These are phyloP conservation scores for Hymenotorrendiella dingleyae DNA, from an alignment of 2,329 filamentous ascomycete species.

Conservation along the genomic window DNA sequence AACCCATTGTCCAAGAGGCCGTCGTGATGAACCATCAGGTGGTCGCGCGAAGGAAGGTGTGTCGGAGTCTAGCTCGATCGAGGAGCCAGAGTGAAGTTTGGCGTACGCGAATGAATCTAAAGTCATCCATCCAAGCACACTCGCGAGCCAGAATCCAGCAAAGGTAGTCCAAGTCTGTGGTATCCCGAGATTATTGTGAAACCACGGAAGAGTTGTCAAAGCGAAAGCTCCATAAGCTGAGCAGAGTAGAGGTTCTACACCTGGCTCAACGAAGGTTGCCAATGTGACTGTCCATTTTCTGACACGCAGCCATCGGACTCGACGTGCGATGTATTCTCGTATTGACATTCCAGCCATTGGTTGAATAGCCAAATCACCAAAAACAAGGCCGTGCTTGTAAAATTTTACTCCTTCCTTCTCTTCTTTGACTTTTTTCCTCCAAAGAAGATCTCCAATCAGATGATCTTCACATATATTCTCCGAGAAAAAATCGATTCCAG, in stretches of 20 bases:
- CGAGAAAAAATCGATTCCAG: conserved; percentile 87
- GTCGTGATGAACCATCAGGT: conserved; percentile 45
- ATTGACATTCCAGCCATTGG: conserved; percentile 81
- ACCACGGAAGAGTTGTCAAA: conserved; percentile 64
- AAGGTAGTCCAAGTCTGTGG: conserved; percentile 65
- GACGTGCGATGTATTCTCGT: conserved; percentile 67
- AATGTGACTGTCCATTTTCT: conserved; percentile 88
- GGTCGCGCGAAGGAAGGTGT: conserved; percentile 71
- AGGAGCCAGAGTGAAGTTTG: conserved; percentile 66
- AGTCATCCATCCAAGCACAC: conserved; percentile 64
- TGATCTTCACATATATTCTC: conserved; percentile 98
- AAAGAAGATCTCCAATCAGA: conserved; percentile 85
- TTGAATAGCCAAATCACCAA: conserved; percentile 83
- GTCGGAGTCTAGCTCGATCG: conserved; percentile 63
- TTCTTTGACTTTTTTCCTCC: conserved; percentile 60
- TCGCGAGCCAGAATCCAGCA: conserved; percentile 56
- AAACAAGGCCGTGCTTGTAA: conserved; percentile 76
- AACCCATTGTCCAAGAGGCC: conserved; percentile 66
- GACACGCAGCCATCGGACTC: conserved; percentile 86
- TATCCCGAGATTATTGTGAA: conserved; percentile 46
- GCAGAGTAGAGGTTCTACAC: conserved; percentile 83
- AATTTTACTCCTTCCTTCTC: conserved; percentile 38
- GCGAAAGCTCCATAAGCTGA: conserved; percentile 75
- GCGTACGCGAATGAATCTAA: conserved; percentile 70
- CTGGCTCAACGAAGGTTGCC: conserved; percentile 87